Conservation (phyloP, 148 eudicot species). For the Vaccinium macrocarpon region DNA sequence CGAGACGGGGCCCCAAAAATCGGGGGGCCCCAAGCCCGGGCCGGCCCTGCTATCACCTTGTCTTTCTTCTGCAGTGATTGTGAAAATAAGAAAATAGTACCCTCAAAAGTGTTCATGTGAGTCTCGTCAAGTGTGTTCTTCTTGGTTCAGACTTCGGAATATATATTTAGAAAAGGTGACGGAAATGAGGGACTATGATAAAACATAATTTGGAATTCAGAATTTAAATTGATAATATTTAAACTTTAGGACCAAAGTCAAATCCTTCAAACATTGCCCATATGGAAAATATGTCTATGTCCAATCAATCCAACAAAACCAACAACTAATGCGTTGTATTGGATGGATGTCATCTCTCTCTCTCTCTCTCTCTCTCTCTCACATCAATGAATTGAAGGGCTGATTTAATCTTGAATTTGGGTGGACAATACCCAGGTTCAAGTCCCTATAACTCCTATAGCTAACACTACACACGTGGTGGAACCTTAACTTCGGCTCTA, state of each 20-base stretch:
- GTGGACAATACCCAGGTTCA: no score
- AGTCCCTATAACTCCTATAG: no score
- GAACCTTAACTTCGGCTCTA: no score
- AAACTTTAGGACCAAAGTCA: not conserved
- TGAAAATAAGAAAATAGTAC: not conserved
- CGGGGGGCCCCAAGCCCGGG: no score
- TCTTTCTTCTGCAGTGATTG: not conserved
- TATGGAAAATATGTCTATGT: not conserved
- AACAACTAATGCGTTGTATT: not conserved
- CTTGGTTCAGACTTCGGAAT: not conserved
- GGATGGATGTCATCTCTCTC: not conserved
- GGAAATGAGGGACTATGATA: not conserved
- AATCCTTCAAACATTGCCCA: not conserved
- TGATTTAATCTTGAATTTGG: no score
- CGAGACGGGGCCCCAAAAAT: no score
- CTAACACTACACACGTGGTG: no score
- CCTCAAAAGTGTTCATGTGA: not conserved
- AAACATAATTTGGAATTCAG: not conserved
- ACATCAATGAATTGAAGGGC: no score
- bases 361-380: constrained; percentile 8
- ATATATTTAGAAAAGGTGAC: not conserved
- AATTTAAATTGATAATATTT: not conserved
- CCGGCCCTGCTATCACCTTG: not conserved
- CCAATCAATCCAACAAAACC: not conserved
- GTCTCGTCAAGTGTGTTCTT: not conserved